Evolutionary conservation across 1,139 yeast genomes (phyloP).

Genomic region (Geotrichum citri-aurantii): DNA sequence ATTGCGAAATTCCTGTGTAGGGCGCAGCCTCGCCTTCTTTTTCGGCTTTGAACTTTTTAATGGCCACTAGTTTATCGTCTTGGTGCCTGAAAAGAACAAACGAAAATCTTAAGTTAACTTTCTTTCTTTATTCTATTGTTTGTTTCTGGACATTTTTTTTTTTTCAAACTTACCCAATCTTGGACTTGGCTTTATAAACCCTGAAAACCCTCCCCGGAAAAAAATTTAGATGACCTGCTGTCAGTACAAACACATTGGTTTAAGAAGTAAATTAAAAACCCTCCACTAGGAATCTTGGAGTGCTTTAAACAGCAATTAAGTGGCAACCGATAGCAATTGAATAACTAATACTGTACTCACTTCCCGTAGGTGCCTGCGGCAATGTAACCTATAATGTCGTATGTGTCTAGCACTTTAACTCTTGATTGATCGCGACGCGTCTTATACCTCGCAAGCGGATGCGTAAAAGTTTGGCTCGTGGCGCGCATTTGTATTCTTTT

Average conservation of each 20-base stretch:
- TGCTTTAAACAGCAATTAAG: background rate
- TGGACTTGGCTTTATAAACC: conserved; percentile 78
- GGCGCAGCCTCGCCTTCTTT: conserved; percentile 85
- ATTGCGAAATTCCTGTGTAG: conserved; percentile 93
- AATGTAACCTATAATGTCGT: conserved; percentile 86
- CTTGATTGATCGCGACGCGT: conserved; percentile 62
- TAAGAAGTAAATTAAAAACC: background rate
- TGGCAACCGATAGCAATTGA: background rate
- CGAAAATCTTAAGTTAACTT: background rate
- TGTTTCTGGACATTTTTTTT: background rate
- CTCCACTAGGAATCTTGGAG: background rate
- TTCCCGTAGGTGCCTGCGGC: conserved; percentile 97
- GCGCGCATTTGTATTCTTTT: background rate
- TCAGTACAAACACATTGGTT: background rate
- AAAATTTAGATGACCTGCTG: background rate
- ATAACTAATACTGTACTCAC: conserved; percentile 14
- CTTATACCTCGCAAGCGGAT: conserved; percentile 36
- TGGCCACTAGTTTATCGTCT: conserved; percentile 47
- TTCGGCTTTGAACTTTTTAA: conserved; percentile 91
- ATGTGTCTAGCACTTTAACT: conserved; percentile 69
- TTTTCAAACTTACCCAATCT: conserved; percentile 20
- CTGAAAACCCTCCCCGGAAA: conserved; percentile 33
- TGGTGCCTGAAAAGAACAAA: background rate
- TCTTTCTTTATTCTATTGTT: too few species aligned
- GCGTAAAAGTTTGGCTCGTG: conserved; percentile 28